Base-by-base conservation (phyloP, 2,329 filamentous ascomycete genomes). In the Cryphonectria japonica region DNA sequence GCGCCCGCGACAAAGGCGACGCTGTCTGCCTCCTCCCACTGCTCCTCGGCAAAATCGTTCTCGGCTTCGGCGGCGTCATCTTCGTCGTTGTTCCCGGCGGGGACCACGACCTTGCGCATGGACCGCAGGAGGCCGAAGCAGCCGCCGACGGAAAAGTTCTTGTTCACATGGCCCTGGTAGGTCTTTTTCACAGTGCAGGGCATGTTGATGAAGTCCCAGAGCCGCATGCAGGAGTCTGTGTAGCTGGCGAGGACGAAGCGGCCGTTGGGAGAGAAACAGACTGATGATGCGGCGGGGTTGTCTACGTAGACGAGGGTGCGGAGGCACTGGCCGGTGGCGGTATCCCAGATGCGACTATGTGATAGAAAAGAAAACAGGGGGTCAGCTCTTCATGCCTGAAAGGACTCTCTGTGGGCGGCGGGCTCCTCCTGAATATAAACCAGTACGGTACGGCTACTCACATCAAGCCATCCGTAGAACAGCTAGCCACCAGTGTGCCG, bases 221-320 rank as follows among this genome's bases (percentile, higher is more conserved):
- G 84, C 2, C 96, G 90, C 63, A 99, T 88, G 78, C 93, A 95
- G 72, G 91, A 93, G 83, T 99, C 96, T 75, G 98, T 87, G 74
- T 93, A 97, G 81, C 93, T 97, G 16, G 96, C 95, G 2, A 98
- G 87, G 69, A 99, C 92, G 78, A 93, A 98, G 74, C 93, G 94
- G 26, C 96, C 95, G 78, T 99, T 99, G 3, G 96, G 95, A 6
- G 92, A 92, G 83, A 99, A 99, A 78, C 92, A 92, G 59, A 98
- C 96, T 43, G 92, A 92, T 0, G 93, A 92, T 9, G 98, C 95
- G 22, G 93, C 91, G 0, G 94, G 93, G 78, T 97, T 97, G 80
- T 98, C 96, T 83, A 98, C 96, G 83, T 98, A 94, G 19, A 99
- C 94, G 2, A 99, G 87, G 0, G 96, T 99, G 67, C 95, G 92